Conservation (phyloP, 2,329 filamentous ascomycete genomes). For the Diaporthe eres region DNA sequence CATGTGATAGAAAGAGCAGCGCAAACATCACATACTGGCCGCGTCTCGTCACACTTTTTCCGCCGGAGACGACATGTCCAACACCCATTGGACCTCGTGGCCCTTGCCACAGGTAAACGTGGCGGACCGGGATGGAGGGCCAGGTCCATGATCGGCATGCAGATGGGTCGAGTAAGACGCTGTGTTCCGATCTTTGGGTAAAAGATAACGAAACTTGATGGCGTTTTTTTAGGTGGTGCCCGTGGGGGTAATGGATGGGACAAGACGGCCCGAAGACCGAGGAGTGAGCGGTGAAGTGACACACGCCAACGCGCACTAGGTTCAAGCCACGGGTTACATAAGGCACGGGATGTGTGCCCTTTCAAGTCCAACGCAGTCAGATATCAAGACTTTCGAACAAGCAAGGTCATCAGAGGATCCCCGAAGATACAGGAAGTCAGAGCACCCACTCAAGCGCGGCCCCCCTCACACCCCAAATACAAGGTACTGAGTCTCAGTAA, state of each 20-base stretch:
- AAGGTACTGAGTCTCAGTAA: too few relatives aligned
- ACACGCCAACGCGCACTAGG: neutral
- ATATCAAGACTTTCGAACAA: too few relatives aligned
- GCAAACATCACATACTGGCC: neutral
- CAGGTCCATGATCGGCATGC: neutral
- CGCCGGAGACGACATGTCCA: neutral
- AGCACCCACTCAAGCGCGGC: too few relatives aligned
- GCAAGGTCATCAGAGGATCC: too few relatives aligned
- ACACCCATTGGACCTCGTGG: neutral
- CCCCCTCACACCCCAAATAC: too few relatives aligned
- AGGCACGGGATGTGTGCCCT: too few relatives aligned
- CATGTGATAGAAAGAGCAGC: neutral
- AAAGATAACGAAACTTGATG: neutral
- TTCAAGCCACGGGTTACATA: neutral
- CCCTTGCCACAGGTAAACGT: neutral
- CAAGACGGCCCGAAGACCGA: neutral
- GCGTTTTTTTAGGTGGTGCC: neutral
- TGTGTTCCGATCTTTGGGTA: neutral
- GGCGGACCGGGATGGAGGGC: neutral
- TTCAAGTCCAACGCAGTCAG: too few relatives aligned
- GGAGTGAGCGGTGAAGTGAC: neutral
- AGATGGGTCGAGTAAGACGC: neutral
- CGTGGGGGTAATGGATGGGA: neutral
- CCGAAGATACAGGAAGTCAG: too few relatives aligned
- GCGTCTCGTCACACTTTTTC: neutral